These are phyloP conservation scores for Apiospora phragmitis DNA, from an alignment of 2,329 filamentous ascomycete species.

Conservation along the genomic window DNA sequence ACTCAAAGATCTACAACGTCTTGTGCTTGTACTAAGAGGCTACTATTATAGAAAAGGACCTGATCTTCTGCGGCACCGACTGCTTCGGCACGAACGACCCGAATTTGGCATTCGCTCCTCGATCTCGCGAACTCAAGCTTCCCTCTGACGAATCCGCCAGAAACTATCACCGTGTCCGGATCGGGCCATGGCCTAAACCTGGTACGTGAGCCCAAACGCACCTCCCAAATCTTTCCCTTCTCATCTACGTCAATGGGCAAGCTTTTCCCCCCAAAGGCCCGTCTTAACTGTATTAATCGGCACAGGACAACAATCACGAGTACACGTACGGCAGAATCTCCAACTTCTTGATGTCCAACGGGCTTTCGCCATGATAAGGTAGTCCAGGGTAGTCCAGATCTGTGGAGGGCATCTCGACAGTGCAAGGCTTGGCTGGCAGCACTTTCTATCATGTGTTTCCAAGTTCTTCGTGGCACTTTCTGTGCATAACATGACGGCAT, in stretches of 20 bases:
- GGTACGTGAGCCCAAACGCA: conserved; percentile 18
- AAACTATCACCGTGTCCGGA: conserved; percentile 54
- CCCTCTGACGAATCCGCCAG: conserved; percentile 35
- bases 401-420: not conserved
- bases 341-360: not conserved
- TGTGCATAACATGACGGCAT: not conserved
- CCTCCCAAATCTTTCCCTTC: too few relatives aligned
- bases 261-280: not conserved
- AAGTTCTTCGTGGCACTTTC: too few relatives aligned
- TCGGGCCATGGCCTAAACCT: conserved; percentile 54
- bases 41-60: conserved; percentile 39
- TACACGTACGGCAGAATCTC: not conserved
- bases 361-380: not conserved
- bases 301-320: not conserved
- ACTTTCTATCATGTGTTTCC: not conserved
- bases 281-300: not conserved
- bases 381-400: not conserved
- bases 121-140: conserved; percentile 41
- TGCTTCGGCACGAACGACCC: conserved; percentile 45
- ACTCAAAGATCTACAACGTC: too few relatives aligned
- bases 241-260: not conserved
- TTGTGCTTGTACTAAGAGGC: not conserved
- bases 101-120: conserved; percentile 43
- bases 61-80: conserved; percentile 63
- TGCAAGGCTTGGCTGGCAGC: not conserved